Conservation (phyloP, 345 rosid species). For the Lagerstroemia speciosa region DNA sequence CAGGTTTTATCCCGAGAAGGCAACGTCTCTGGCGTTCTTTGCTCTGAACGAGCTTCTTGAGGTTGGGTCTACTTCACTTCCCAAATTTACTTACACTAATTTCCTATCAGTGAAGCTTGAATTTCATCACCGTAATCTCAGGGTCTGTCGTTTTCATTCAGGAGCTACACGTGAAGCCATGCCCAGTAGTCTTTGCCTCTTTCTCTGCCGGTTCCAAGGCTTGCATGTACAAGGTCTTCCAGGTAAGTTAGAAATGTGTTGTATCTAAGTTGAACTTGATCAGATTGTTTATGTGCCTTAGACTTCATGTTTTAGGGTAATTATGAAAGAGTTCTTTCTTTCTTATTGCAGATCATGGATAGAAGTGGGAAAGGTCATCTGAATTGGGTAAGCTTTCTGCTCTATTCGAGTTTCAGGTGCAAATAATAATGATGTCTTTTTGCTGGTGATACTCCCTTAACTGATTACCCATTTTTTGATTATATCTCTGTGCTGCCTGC, state of each 20-base stretch:
- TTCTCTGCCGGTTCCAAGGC: slow-evolving; percentile 89
- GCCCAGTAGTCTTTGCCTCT: slow-evolving; percentile 76
- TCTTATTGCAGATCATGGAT: slow-evolving; percentile 42
- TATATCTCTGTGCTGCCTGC: background rate
- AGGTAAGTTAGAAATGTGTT: slow-evolving; percentile 27
- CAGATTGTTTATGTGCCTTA: background rate
- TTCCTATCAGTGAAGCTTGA: background rate
- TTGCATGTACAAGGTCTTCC: slow-evolving; percentile 79
- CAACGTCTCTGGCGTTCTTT: slow-evolving; percentile 55
- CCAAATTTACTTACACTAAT: background rate
- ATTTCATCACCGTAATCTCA: background rate
- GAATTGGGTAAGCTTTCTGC: slow-evolving; percentile 31
- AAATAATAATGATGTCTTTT: background rate
- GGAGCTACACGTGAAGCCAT: slow-evolving; percentile 30
- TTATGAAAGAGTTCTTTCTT: background rate
- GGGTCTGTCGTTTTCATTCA: background rate
- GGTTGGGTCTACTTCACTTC: slow-evolving; percentile 29
- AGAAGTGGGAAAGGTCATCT: slow-evolving; percentile 52
- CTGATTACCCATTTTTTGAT: background rate
- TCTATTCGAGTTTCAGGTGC: background rate
- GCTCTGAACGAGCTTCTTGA: slow-evolving; percentile 61
- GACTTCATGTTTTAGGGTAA: background rate
- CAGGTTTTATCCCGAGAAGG: slow-evolving; percentile 79
- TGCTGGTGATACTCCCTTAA: background rate
- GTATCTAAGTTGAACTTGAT: background rate